phyloP scores from a whole-genome alignment of 768 basidiomycete species.

The Boletus sp. region DNA sequence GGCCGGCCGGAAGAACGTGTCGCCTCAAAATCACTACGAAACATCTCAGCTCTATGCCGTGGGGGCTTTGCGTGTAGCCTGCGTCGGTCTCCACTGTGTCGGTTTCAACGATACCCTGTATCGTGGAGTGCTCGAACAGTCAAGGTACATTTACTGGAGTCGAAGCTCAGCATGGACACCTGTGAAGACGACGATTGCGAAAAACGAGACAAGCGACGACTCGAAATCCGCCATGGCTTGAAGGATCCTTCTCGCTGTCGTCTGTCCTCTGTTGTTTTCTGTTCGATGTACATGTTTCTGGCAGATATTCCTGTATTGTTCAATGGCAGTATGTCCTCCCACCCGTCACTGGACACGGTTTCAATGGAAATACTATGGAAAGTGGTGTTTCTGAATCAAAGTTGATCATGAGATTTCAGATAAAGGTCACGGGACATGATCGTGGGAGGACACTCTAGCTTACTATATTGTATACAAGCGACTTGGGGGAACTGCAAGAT shows the following conservation, averaged over 20 bases:
- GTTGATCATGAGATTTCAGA: too few species aligned
- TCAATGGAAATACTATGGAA: not conserved
- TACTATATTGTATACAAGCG: too few species aligned
- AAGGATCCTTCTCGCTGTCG: not conserved
- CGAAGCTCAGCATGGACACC: constrained; percentile 19
- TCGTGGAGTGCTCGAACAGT: constrained; percentile 62
- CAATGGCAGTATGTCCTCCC: not conserved
- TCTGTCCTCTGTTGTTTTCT: not conserved
- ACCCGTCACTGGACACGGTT: not conserved
- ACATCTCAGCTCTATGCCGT: constrained; percentile 67
- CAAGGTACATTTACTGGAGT: constrained; percentile 33
- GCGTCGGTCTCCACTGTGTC: constrained; percentile 72
- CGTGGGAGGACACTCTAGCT: too few species aligned
- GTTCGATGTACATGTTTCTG: not conserved
- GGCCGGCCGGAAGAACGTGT: constrained; percentile 66
- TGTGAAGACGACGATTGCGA: constrained; percentile 4
- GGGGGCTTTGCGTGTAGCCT: constrained; percentile 72
- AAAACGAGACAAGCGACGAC: constrained; percentile 17
- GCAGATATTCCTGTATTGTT: constrained; percentile 1
- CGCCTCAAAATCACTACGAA: constrained; percentile 78
- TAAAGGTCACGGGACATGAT: too few species aligned
- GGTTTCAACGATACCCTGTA: constrained; percentile 73
- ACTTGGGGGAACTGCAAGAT: too few species aligned
- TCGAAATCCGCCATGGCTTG: constrained; percentile 1
- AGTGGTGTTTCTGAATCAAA: too few species aligned